Evolutionary conservation across 768 basidiomycete genomes (phyloP).

Genomic region (Xerocomellus intermedius): DNA sequence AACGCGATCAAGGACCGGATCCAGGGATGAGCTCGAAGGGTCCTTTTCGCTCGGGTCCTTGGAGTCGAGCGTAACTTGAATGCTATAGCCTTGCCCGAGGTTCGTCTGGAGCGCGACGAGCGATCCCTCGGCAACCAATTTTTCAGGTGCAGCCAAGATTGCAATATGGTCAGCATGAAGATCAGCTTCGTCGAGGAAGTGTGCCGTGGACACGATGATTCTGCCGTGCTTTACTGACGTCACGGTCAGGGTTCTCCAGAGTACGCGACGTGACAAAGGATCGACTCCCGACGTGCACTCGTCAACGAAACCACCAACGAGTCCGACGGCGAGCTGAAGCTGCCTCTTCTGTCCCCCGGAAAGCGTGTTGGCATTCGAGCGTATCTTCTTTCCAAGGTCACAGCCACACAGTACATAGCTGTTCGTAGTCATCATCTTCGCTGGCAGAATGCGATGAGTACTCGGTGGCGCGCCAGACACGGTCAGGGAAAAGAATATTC

Average conservation of each 20-base stretch:
- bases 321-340: conserved; percentile 77
- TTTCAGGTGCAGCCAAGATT: conserved; percentile 72
- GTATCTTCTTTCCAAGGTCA: conserved; percentile 67
- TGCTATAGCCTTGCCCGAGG: conserved; percentile 70
- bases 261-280: conserved; percentile 70
- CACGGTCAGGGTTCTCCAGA: conserved; percentile 78
- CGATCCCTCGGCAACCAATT: conserved; percentile 67
- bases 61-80: conserved; percentile 51
- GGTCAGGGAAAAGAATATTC: conserved; percentile 77
- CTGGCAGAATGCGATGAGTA: conserved; percentile 43
- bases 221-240: conserved; percentile 64
- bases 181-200: conserved; percentile 81
- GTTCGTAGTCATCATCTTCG: conserved; percentile 57
- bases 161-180: conserved; percentile 74
- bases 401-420: conserved; percentile 69
- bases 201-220: conserved; percentile 76
- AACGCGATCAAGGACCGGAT: conserved; percentile 43
- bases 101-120: conserved; percentile 72
- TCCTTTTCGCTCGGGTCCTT: conserved; percentile 31
- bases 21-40: conserved; percentile 11
- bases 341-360: conserved; percentile 84
- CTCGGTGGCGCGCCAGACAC: conserved; percentile 73
- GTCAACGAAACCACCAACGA: conserved; percentile 73
- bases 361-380: conserved; percentile 61
- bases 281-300: conserved; percentile 82